phyloP scores from a whole-genome alignment of 495 filamentous ascomycete species.

The Rostrohypoxylon terebratum region DNA sequence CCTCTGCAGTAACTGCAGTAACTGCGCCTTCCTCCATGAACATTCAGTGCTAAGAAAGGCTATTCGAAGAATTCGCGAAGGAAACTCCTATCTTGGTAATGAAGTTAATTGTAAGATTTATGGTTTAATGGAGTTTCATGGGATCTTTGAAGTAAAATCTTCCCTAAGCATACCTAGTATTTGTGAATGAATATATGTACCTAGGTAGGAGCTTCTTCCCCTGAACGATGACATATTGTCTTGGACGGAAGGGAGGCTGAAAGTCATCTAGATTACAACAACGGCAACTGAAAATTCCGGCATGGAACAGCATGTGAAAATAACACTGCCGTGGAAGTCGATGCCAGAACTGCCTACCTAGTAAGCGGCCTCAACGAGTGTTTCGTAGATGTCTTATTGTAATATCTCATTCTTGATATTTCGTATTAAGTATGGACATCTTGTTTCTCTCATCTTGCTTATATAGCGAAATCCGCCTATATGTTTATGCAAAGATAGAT shows the following conservation, averaged over 20 bases:
- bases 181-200: too few species aligned
- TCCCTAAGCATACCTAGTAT: too few species aligned
- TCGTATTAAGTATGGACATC: not conserved
- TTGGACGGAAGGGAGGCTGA: not conserved
- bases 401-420: not conserved
- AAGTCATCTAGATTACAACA: not conserved
- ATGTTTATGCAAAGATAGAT: not conserved
- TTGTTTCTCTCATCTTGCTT: not conserved
- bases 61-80: not conserved
- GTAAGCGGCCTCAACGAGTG: not conserved
- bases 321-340: not conserved
- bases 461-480: too few species aligned
- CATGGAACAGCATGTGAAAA: conserved; percentile 20
- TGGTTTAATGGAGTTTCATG: too few species aligned
- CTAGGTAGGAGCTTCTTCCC: not conserved
- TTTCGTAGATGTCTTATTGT: conserved; percentile 4
- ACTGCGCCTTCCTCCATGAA: not conserved
- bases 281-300: not conserved
- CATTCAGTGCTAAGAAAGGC: not conserved
- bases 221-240: conserved; percentile 12
- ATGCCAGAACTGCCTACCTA: not conserved
- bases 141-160: not conserved
- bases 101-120: not conserved
- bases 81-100: not conserved
- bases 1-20: not conserved